Conservation (phyloP, 306 rosid species). For the Acacia crassicarpa region DNA sequence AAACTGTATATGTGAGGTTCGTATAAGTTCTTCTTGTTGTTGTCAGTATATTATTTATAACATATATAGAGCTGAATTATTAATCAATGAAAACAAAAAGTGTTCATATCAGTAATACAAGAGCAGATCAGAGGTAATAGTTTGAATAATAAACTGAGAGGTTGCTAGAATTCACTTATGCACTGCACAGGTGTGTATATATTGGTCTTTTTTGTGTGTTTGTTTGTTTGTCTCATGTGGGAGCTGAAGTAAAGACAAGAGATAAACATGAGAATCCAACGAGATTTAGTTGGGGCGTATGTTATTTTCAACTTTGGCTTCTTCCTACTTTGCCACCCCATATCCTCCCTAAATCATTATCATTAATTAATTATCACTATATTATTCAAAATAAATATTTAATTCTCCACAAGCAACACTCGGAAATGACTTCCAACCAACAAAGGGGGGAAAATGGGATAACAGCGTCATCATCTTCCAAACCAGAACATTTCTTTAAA, state of each 20-base stretch:
- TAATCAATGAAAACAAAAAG: background rate
- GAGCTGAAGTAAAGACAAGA: conserved; percentile 29
- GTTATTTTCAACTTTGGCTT: conserved; percentile 19
- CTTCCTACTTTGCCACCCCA: conserved; percentile 30
- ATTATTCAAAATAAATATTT: background rate
- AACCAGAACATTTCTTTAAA: no score
- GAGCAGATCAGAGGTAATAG: background rate
- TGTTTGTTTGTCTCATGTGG: conserved; percentile 1
- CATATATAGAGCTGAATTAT: background rate
- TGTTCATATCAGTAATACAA: background rate
- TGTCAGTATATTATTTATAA: no score
- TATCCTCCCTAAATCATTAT: background rate
- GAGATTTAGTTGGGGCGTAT: conserved; percentile 31
- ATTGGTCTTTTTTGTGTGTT: background rate
- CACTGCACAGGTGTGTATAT: background rate
- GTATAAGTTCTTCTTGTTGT: no score
- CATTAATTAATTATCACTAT: no score
- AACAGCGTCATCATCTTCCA: no score
- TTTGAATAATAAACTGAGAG: background rate
- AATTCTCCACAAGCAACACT: background rate
- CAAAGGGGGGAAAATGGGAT: background rate
- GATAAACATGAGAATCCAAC: conserved; percentile 25
- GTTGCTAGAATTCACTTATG: background rate
- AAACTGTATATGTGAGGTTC: no score
- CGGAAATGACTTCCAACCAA: background rate